These are phyloP conservation scores for Coprinopsis strossmayeri DNA, from an alignment of 768 basidiomycete genomes.

Conservation along the genomic window DNA sequence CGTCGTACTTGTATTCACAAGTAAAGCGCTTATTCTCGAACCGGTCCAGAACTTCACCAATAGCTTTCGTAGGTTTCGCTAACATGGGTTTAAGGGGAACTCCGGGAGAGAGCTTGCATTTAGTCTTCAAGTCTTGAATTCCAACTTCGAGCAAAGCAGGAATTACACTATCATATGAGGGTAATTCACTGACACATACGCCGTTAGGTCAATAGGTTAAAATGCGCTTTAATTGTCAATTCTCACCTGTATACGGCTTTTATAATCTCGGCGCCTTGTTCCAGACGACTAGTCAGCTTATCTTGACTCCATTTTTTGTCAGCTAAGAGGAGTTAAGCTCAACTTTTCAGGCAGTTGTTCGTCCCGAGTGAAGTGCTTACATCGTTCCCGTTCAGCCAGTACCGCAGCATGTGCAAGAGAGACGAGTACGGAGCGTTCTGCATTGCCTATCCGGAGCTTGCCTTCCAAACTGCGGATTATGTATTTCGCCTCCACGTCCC, in stretches of 20 bases:
- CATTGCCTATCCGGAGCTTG: slow-evolving; percentile 94
- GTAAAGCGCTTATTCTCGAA: slow-evolving; percentile 96
- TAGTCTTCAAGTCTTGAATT: slow-evolving; percentile 56
- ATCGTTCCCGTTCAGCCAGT: slow-evolving; percentile 66
- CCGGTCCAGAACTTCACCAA: slow-evolving; percentile 92
- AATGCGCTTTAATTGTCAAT: not conserved
- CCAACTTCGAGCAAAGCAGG: slow-evolving; percentile 83
- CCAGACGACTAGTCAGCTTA: slow-evolving; percentile 62
- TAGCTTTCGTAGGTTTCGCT: slow-evolving; percentile 98
- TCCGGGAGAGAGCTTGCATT: slow-evolving; percentile 91
- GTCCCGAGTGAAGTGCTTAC: slow-evolving; percentile 29
- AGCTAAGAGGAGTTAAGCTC: slow-evolving; percentile 30
- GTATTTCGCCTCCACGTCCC: slow-evolving; percentile 91
- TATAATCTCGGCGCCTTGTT: slow-evolving; percentile 69
- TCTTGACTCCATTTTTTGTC: slow-evolving; percentile 73
- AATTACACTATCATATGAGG: slow-evolving; percentile 86
- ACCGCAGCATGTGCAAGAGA: slow-evolving; percentile 91
- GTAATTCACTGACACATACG: slow-evolving; percentile 63
- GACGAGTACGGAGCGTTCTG: slow-evolving; percentile 91
- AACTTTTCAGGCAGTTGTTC: not conserved
- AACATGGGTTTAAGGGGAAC: slow-evolving; percentile 98
- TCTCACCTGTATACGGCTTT: slow-evolving; percentile 92
- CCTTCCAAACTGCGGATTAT: slow-evolving; percentile 94
- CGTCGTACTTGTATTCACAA: slow-evolving; percentile 99
- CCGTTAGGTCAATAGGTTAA: slow-evolving; percentile 21